These are phyloP conservation scores for Marasmius tenuissimus DNA, from an alignment of 1,284 basidiomycete genomes.

Conservation along the genomic window DNA sequence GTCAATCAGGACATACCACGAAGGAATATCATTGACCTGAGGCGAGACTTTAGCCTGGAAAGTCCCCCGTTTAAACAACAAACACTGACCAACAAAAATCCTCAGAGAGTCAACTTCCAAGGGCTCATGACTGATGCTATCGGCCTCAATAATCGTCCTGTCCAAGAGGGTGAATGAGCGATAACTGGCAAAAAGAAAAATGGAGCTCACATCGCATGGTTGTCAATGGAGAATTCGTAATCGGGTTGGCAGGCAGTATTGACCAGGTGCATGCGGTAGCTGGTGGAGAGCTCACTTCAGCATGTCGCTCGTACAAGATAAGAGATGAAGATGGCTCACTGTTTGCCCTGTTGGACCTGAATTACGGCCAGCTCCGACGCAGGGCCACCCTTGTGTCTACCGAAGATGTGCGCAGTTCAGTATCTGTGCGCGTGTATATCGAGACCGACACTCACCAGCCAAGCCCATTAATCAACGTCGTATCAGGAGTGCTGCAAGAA, in stretches of 20 bases:
- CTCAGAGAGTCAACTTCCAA: conserved; percentile 37
- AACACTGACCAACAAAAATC: conserved; percentile 20
- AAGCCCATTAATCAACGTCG: conserved; percentile 39
- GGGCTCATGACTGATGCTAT: conserved; percentile 42
- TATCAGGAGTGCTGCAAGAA: conserved; percentile 20
- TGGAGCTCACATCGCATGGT: conserved; percentile 32
- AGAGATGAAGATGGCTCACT: conserved; percentile 17
- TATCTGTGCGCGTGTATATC: not conserved
- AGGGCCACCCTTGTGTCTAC: conserved; percentile 12
- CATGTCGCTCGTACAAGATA: no score
- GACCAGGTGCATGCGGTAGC: conserved; percentile 36
- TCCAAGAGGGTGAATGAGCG: not conserved
- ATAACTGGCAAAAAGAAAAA: no score
- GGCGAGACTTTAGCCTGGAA: no score
- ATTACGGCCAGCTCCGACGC: conserved; percentile 29
- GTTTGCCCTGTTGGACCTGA: conserved; percentile 22
- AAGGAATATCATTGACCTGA: conserved; percentile 42
- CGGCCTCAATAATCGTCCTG: conserved; percentile 48
- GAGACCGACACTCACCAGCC: conserved; percentile 30
- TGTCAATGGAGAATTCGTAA: conserved; percentile 42
- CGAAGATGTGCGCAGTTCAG: not conserved
- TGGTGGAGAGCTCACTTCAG: not conserved
- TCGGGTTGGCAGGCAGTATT: conserved; percentile 31
- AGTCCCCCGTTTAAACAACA: no score
- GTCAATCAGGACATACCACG: conserved; percentile 18